A percentile compares a stretch with the other conserved stretches of the same genome.
Conservation (phyloP, 805 yeast species). For the Yarrowia yakushimensis region DNA sequence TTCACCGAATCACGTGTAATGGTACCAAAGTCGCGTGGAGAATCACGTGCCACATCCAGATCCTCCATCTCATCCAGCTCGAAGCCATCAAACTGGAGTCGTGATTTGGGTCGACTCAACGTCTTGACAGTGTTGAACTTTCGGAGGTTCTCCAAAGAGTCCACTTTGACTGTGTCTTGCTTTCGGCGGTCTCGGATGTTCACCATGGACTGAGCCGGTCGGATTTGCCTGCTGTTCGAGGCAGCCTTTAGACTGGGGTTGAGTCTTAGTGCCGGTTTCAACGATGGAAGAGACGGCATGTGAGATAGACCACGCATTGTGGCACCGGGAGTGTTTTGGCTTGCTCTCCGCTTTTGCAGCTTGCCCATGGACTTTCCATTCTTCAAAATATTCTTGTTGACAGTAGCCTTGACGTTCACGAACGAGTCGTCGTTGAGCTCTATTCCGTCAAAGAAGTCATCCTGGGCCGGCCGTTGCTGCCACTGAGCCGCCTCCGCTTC, state of each 20-base stretch:
- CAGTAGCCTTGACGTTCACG: slow-evolving; percentile 4
- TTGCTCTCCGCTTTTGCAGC: neutral
- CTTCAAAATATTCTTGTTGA: neutral
- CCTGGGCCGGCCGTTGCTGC: neutral
- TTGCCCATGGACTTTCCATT: neutral
- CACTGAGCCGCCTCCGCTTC: neutral
- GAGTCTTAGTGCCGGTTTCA: neutral
- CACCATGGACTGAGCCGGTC: slow-evolving; percentile 21
- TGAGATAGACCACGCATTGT: neutral
- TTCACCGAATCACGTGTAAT: slow-evolving; percentile 6
- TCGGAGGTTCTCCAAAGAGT: neutral
- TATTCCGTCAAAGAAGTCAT: slow-evolving; percentile 21
- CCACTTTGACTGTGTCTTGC: slow-evolving; percentile 4
- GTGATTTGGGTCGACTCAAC: neutral
- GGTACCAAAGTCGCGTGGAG: neutral
- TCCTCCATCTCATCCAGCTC: slow-evolving; percentile 16
- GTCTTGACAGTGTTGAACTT: slow-evolving; percentile 15
- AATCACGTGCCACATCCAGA: neutral
- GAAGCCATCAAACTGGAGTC: slow-evolving; percentile 7
- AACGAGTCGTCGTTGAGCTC: slow-evolving; percentile 19
- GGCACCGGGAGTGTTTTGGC: neutral
- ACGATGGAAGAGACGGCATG: slow-evolving; percentile 17
- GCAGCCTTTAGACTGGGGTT: neutral
- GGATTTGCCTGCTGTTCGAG: neutral
- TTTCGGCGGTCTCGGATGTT: slow-evolving; percentile 8